phyloP scores from a whole-genome alignment of 345 rosid species.

The Eucalyptus fibrosa region DNA sequence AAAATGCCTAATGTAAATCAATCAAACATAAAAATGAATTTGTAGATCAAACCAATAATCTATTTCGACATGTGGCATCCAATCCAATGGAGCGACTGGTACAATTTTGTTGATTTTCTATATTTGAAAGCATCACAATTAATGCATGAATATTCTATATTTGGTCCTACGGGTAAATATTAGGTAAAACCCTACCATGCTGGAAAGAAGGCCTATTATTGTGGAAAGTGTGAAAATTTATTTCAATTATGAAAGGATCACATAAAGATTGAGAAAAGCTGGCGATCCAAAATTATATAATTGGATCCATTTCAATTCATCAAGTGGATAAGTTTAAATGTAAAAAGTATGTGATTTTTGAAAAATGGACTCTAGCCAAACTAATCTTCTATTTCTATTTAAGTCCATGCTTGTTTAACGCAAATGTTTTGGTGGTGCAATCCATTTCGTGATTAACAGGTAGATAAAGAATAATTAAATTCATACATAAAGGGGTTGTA shows the following conservation, averaged over 20 bases:
- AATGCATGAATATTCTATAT: neutral
- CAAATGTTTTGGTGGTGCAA: neutral
- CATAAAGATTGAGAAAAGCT: too few species aligned
- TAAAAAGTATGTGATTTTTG: accelerated
- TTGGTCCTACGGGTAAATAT: neutral
- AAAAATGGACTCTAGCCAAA: neutral
- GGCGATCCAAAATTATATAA: accelerated
- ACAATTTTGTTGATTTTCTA: neutral
- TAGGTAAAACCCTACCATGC: neutral
- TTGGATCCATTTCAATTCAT: accelerated
- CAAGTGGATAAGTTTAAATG: accelerated
- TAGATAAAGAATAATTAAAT: neutral
- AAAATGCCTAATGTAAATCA: neutral
- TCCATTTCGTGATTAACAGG: neutral
- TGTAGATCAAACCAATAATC: neutral
- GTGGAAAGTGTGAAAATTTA: neutral
- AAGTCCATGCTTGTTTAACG: neutral
- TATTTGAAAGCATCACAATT: neutral
- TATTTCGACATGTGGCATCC: neutral
- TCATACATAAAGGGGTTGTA: too few species aligned
- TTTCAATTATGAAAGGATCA: accelerated
- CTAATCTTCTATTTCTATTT: neutral
- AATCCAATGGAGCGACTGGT: neutral
- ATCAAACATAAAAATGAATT: neutral
- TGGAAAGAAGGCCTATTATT: neutral